Conservation (phyloP, 345 rosid genomes). For the Hypericum androsaemum region DNA sequence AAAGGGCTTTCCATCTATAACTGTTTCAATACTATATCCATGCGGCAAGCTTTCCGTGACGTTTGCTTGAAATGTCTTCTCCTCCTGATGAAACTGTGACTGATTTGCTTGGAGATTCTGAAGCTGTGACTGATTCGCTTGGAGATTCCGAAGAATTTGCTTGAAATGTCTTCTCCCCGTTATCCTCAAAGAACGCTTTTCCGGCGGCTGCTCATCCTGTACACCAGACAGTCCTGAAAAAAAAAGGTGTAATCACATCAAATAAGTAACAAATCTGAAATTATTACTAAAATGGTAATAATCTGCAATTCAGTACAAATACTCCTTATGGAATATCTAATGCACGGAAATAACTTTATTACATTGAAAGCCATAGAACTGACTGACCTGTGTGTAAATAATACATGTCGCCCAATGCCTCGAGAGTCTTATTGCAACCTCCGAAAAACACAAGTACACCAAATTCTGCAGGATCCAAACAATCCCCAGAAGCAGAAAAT, state of each 20-base stretch:
- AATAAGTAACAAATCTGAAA: too few species aligned
- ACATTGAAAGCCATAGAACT: too few species aligned
- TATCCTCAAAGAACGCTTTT: constrained; percentile 73
- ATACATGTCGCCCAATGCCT: constrained; percentile 89
- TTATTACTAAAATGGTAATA: too few species aligned
- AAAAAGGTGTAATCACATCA: too few species aligned
- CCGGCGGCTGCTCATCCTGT: constrained; percentile 45
- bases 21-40: constrained; percentile 78
- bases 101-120: too few species aligned
- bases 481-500: constrained; percentile 85
- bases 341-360: too few species aligned
- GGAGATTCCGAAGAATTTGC: too few species aligned
- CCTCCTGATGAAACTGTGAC: constrained; percentile 50
- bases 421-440: constrained; percentile 89
- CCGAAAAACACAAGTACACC: constrained; percentile 75
- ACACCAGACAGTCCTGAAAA: constrained; percentile 45
- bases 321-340: too few species aligned
- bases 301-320: constrained; percentile 11
- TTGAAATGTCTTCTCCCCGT: too few species aligned
- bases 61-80: constrained; percentile 71
- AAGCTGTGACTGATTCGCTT: constrained; percentile 26
- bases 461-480: constrained; percentile 67
- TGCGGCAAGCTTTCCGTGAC: constrained; percentile 60
- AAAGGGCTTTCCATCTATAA: constrained; percentile 75
- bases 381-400: constrained; percentile 78